Conservation (phyloP, 2,329 filamentous ascomycete genomes). For the Pseudodiploospora longispora region DNA sequence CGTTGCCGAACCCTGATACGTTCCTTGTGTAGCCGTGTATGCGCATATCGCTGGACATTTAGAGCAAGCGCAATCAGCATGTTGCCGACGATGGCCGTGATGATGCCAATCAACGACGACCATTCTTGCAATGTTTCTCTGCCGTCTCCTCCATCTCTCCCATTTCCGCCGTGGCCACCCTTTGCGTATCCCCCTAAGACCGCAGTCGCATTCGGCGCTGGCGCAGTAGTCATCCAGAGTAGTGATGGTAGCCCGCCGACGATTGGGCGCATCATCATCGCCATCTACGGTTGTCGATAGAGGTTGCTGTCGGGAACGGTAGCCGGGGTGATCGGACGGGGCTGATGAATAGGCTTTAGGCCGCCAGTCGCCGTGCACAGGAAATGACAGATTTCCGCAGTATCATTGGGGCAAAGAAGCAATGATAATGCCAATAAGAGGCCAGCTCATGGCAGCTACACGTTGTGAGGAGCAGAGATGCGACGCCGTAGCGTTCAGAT, state of each 20-base stretch:
- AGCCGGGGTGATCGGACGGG: slow-evolving; percentile 2
- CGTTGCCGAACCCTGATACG: slow-evolving; percentile 49
- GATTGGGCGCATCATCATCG: slow-evolving; percentile 17
- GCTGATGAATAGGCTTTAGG: slow-evolving; percentile 6
- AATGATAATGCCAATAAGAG: neutral
- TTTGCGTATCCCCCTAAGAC: neutral
- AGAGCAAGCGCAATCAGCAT: slow-evolving; percentile 89
- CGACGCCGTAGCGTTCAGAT: neutral
- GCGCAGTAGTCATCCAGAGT: slow-evolving; percentile 6
- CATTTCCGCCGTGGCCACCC: slow-evolving; percentile 11
- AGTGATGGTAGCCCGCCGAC: slow-evolving; percentile 17
- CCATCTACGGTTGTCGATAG: slow-evolving; percentile 11
- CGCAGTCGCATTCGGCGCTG: slow-evolving; percentile 5
- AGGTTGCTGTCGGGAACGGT: slow-evolving; percentile 12
- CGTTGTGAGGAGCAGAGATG: neutral
- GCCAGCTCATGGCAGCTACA: neutral
- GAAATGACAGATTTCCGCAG: slow-evolving; percentile 2
- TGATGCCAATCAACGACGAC: slow-evolving; percentile 91
- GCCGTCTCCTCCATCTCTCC: slow-evolving; percentile 18
- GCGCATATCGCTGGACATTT: slow-evolving; percentile 93
- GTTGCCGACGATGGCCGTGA: slow-evolving; percentile 88
- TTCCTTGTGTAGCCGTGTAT: slow-evolving; percentile 73
- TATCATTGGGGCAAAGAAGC: slow-evolving; percentile 8
- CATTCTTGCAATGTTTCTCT: slow-evolving; percentile 56
- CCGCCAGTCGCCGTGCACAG: slow-evolving; percentile 3